Evolutionary conservation across 2,329 filamentous ascomycete species (phyloP), one percentile per base, ranked within the genome.

Genomic region (Aspergillus intermedius): DNA sequence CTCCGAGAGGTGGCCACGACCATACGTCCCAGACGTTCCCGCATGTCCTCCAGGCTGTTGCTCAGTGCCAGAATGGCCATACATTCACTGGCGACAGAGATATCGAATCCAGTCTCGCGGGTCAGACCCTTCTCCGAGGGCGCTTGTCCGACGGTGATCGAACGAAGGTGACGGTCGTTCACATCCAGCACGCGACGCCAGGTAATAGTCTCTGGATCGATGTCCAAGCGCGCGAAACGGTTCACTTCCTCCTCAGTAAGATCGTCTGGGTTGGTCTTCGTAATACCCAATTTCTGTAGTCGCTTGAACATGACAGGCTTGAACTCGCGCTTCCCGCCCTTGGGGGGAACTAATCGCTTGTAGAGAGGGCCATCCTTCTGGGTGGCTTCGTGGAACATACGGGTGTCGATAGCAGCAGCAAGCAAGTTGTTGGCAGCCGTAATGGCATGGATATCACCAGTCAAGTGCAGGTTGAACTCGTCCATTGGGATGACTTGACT

Each of bases 401-500:
- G 86, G 1, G 93, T 97, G 67, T 98, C 93, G 54, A 98, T 94
- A 32, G 93, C 93, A 47, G 93, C 93, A 41, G 93, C 91, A 40
- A 98, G 81, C 49, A 98, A 78, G 73, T 98, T 98, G 79, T 97
- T 98, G 34, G 93, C 93, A 23, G 91, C 91, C 46, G 90, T 90
- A 63, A 98, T 93, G 56, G 93, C 93, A 69, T 98, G 93, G 49
- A 98, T 97, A 67, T 98, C 93, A 62, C 93, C 93, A 48, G 93
- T 98, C 62, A 98, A 75, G 70, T 98, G 93, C 65, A 98, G 77
- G 73, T 98, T 98, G 77, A 98, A 98, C 71, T 98, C 93, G 62
- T 98, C 93, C 93, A 98, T 98, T 50, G 93, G 93, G 61, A 98
- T 97, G 64, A 98, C 93, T 70, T 98, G 93, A 69, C 89, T 95